Evolutionary conservation across 805 yeast genomes (phyloP), one percentile per base, ranked within the genome.

Genomic region (Metschnikowia koreensis): DNA sequence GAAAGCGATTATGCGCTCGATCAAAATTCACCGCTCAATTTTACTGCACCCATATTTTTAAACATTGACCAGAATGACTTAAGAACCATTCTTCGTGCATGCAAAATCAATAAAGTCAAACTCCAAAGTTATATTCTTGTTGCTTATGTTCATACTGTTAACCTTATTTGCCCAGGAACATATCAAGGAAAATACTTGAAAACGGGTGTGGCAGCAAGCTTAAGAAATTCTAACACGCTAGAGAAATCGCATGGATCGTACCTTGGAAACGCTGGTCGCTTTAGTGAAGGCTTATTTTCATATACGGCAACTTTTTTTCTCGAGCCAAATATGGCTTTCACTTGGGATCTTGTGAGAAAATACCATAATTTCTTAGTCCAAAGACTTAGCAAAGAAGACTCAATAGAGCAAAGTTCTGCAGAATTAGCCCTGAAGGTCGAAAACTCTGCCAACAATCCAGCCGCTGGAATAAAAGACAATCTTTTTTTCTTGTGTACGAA

Each of bases 111-210:
- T 38, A 34, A 41, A 11, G 48, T 49, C 41, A 44, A 44, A 38
- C 39, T 49, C 10, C 44, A 44, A 9, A 45, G 48, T n/a, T 40
- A 46, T 8, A 12, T 49, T 22, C 15, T 41, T 16, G 29, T 49
- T 7, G 48, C 39, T 11, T 49, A 49, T 16, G 43, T 40, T 8
- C 46, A 42, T 13, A 49, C 52, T 4, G 37, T 49, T 16, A 47
- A 44, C 33, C 38, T 27, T 9, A n/a, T 44, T 31, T 44, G 38
- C 22, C 48, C 52, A 6, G 42, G 42, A 7, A 22, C 44, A 11
- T 49, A 49, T 41, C 27, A 44, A 13, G 38, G 31, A 22, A 49
- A 44, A 38, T 37, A 27, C 40, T 45, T 49, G 40, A 49, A 44
- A 33, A 41, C 34, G 16, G 38, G 33, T 11, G 34, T 45, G 22